Conservation (phyloP, 441 rosid genomes). For the Erodium texanum region DNA sequence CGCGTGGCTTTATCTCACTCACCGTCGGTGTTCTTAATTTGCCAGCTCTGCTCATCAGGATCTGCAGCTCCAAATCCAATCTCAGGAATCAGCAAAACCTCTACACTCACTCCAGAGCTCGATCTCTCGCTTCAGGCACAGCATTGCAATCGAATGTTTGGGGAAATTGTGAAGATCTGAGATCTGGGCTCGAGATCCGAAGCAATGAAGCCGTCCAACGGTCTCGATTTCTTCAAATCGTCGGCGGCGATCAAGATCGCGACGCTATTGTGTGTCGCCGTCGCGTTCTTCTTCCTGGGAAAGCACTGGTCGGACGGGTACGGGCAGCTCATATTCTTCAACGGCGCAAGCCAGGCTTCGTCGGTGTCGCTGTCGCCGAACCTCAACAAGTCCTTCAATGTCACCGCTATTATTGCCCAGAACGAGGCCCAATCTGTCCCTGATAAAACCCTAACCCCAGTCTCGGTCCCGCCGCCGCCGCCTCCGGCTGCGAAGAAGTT, state of each 20-base stretch:
- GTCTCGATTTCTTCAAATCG: constrained; percentile 39
- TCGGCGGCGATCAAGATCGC: constrained; percentile 41
- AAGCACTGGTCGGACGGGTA: constrained; percentile 67
- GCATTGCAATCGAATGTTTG: neutral
- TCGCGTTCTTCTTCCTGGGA: constrained; percentile 74
- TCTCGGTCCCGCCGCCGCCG: constrained; percentile 16
- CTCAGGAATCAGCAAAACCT: neutral
- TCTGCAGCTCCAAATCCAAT: no score
- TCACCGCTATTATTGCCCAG: constrained; percentile 31
- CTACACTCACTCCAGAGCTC: neutral
- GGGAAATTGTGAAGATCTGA: neutral
- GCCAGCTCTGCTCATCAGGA: no score
- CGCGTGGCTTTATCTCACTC: no score
- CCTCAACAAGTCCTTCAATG: constrained; percentile 33
- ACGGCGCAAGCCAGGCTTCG: constrained; percentile 21
- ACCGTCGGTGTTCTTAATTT: no score
- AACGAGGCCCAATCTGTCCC: constrained; percentile 7
- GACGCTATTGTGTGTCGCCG: constrained; percentile 42
- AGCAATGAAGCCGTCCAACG: constrained; percentile 43
- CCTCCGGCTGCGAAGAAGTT: constrained; percentile 34
- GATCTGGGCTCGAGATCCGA: neutral
- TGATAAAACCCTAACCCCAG: constrained; percentile 15
- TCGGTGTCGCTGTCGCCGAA: constrained; percentile 60
- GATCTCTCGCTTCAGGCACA: no score
- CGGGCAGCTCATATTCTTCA: constrained; percentile 66